Evolutionary conservation across 208 protist genomes (phyloP).

Genomic region (Tetramitus jugosus): DNA sequence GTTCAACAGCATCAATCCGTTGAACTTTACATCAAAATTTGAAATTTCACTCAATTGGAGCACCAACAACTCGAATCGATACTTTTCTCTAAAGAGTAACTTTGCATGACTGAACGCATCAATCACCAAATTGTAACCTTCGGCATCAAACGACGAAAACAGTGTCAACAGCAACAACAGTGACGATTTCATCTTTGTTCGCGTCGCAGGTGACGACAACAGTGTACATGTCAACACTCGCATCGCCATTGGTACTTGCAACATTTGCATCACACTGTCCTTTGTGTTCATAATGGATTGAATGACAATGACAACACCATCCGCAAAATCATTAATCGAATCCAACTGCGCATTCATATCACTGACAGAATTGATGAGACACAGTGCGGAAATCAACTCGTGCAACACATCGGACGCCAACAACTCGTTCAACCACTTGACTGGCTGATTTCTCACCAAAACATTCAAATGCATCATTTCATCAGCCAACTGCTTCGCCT

Average conservation of each 20-base stretch:
- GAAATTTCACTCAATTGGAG: neutral
- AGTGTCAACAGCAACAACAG: neutral
- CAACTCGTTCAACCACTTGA: neutral
- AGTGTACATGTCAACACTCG: too few species aligned
- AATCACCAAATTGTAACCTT: neutral
- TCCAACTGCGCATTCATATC: too few species aligned
- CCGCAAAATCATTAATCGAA: too few species aligned
- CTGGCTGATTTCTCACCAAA: neutral
- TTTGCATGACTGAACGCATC: neutral
- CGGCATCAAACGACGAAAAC: neutral
- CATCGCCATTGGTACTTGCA: too few species aligned
- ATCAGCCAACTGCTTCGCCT: too few species aligned
- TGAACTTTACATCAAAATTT: neutral
- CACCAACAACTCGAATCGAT: neutral
- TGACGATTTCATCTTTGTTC: neutral
- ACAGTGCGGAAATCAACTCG: too few species aligned
- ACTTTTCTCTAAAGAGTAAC: neutral
- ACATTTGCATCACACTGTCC: too few species aligned
- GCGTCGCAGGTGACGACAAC: neutral
- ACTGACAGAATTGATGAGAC: too few species aligned
- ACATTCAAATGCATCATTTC: too few species aligned
- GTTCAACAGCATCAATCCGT: constrained; percentile 6
- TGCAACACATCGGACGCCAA: too few species aligned
- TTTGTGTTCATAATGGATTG: too few species aligned
- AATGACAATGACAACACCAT: too few species aligned